These are phyloP conservation scores for Eragrostis tef DNA, from an alignment of 202 grass and related monocot species.

Conservation along the genomic window DNA sequence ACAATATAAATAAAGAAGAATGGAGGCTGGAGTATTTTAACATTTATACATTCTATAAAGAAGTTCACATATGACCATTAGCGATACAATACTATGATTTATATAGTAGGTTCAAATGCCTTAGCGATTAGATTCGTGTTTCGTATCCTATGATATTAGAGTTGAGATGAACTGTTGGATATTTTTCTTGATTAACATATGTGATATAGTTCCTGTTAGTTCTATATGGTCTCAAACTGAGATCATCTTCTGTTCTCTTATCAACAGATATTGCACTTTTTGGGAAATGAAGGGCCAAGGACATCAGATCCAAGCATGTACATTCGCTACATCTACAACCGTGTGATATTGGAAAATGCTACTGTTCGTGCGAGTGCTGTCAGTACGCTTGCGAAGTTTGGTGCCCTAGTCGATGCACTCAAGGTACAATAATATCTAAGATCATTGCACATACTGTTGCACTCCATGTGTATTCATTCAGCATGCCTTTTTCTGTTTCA, in stretches of 20 bases:
- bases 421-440: conserved; percentile 50
- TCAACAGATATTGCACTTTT: conserved; percentile 73
- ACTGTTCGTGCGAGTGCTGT: conserved; percentile 84
- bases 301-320: conserved; percentile 84
- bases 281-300: conserved; percentile 89
- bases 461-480: conserved; percentile 39
- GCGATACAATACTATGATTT: conserved; percentile 3
- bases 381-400: conserved; percentile 85
- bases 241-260: conserved; percentile 18
- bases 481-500: conserved; percentile 44
- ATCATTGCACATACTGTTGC: neutral
- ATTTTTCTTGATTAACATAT: conserved; percentile 23
- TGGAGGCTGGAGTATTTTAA: neutral
- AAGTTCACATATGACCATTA: conserved; percentile 18
- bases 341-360: conserved; percentile 81
- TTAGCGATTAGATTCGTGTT: conserved; percentile 16
- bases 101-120: conserved; percentile 3
- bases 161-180: conserved; percentile 19
- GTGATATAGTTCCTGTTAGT: conserved; percentile 3
- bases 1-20: neutral
- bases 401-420: conserved; percentile 69
- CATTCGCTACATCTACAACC: conserved; percentile 87
- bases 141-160: neutral
- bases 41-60: neutral
- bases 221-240: conserved; percentile 20